Evolutionary conservation across 2,329 filamentous ascomycete species (phyloP), one percentile per base, ranked within the genome.

Genomic region (Penicillium sp.): DNA sequence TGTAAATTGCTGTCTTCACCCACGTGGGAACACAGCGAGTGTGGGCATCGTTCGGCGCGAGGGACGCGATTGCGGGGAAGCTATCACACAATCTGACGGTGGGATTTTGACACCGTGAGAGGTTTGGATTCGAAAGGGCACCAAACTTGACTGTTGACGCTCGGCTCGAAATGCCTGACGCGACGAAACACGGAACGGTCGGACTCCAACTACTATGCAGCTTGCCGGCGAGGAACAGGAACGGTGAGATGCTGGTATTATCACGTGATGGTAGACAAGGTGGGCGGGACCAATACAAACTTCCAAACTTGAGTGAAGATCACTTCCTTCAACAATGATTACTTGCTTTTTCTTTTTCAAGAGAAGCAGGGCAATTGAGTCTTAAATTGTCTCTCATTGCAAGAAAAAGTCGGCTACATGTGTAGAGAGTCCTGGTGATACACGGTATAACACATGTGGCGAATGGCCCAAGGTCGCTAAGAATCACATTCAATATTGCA

Each of bases 51-150:
- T 75, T 67, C 58, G 60, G 60, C 58, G 60, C 55, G 57, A 60
- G 59, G 59, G 63, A 65, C 69, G 70, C 68, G 70, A 72, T 65
- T 72, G 71, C 71, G 71, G 71, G 71, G 71, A 69, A 69, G 64
- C 59, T 68, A 58, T 56, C 50, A 52, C 56, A 57, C 20, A 34
- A n/a, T 40, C 52, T 43, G 29, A 37, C 14, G 32, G 39, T 46
- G 22, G 29, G 34, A 32, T 53, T 55, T 39, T 45, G 16, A 13
- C 29, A 20, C 32, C 24, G 32, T n/a, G 31, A 32, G 26, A 18
- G 24, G 8, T 4, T 24, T 31, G 14, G 32, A 46, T 43, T 46
- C 49, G 38, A 32, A 55, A 50, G n/a, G 18, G 22, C 9, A 35
- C 40, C 26, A 40, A 47, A 18, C 11, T 37, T 24, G 32, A 26